Percentiles rank a stretch among this genome's conserved stretches.
Conservation (phyloP, 441 rosid genomes). For the Croton setiger region DNA sequence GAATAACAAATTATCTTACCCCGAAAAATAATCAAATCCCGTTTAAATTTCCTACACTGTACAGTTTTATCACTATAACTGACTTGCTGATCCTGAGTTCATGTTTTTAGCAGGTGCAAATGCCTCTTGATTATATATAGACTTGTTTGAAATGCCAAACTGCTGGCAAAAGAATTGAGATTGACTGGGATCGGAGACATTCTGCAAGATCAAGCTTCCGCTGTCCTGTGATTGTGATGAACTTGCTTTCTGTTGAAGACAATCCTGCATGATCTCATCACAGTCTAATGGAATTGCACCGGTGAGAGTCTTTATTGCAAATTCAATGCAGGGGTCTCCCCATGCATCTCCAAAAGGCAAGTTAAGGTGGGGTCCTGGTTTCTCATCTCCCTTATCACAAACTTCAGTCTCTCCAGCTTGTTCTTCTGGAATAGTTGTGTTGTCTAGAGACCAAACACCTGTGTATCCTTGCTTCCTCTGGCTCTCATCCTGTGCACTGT, state of each 20-base stretch:
- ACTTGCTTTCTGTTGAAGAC: slow-evolving; percentile 32
- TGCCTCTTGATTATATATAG: slow-evolving; percentile 27
- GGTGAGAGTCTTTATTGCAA: slow-evolving; percentile 85
- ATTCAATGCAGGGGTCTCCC: slow-evolving; percentile 93
- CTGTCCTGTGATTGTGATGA: slow-evolving; percentile 37
- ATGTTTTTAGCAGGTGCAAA: slow-evolving; percentile 19
- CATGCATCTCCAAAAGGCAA: slow-evolving; percentile 46
- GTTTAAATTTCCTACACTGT: slow-evolving; percentile 26
- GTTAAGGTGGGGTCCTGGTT: slow-evolving; percentile 26
- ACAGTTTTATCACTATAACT: slow-evolving; percentile 28
- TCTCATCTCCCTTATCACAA: slow-evolving; percentile 24
- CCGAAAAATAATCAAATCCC: slow-evolving; percentile 13
- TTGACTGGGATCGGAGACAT: slow-evolving; percentile 31
- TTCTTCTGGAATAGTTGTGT: slow-evolving; percentile 20
- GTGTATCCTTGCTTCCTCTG: slow-evolving; percentile 14
- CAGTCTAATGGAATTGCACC: slow-evolving; percentile 69
- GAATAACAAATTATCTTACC: slow-evolving; percentile 9
- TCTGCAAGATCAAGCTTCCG: slow-evolving; percentile 32
- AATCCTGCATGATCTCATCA: slow-evolving; percentile 34
- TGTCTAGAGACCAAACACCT: slow-evolving; percentile 13
- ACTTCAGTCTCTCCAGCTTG: slow-evolving; percentile 23
- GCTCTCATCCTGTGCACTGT: slow-evolving; percentile 10
- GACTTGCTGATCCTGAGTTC: slow-evolving; percentile 25
- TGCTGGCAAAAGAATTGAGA: slow-evolving; percentile 39
- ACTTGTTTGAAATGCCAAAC: slow-evolving; percentile 32